Base-by-base conservation (phyloP, 208 protist species). In the Lotmaria passim region DNA sequence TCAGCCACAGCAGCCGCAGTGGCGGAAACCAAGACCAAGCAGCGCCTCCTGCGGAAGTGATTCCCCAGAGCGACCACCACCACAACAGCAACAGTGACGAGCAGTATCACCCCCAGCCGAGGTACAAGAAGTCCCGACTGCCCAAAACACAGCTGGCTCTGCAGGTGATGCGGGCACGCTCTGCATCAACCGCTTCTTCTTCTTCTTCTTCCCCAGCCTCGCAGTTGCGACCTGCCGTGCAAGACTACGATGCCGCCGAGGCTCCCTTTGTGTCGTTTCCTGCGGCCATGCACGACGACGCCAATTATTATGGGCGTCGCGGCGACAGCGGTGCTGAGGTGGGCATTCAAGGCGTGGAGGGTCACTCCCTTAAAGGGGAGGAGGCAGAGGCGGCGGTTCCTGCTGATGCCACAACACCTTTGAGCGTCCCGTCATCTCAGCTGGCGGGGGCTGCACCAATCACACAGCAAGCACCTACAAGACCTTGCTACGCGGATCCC, bases 101-200 rank as follows among this genome's bases (percentile, higher is more conserved):
- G 3, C 21, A 17, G 14, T 19, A 43, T 31, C 50, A 26, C 44
- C 41, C 24, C 4, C 58, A 21, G 2, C 41, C 28, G 21, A 15
- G 17, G 21, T 21, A 31, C 4, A 14, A 48, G n/a, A 46, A 56
- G 15, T 44, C 48, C 39, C 50, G 24, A 34, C 52, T 75, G 44
- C 60, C 69, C 26, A 59, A 56, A 3, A 63, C 69, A 34, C 33
- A 67, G 7, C 69, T 75, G 14, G 69, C 69, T 11, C n/a, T 67
- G 50, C 51, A 75, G 33, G 34, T 62, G 41, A 59, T 75, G 69
- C 53, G 43, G 3, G 33, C 52, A 2, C 36, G 28, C 47, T 57
- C 31, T 10, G 33, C 60, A 3, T 51, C 58, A 5, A n/a, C 30
- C 0, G 44, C 8, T 17, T 19, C 12, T 0, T 7, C n/a, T n/a